phyloP scores from a whole-genome alignment of 176 grass and related monocot genomes.

The Musa schizocarpa region DNA sequence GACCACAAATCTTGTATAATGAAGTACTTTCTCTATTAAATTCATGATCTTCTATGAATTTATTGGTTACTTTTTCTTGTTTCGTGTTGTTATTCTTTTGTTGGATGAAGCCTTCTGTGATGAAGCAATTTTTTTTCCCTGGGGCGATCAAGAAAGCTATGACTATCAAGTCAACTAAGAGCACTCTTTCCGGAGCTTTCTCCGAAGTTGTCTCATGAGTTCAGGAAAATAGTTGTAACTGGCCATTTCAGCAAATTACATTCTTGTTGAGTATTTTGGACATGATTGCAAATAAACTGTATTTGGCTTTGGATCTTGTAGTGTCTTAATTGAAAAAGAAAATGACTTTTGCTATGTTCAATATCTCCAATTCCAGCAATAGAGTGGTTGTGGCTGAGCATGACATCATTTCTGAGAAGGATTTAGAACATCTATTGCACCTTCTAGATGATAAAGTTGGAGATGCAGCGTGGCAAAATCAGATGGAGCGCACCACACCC shows the following conservation, averaged over 20 bases:
- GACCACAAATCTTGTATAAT: neutral
- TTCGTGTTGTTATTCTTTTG: neutral
- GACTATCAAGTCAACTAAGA: neutral
- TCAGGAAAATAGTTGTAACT: neutral
- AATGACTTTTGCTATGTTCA: constrained; percentile 6
- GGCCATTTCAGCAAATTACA: neutral
- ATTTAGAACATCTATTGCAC: constrained; percentile 71
- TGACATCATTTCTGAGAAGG: constrained; percentile 58
- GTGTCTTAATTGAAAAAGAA: constrained; percentile 10
- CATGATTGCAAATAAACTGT: neutral
- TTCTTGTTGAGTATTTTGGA: neutral
- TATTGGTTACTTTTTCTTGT: neutral
- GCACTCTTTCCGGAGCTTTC: neutral
- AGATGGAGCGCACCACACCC: constrained; percentile 81
- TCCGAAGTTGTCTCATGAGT: neutral
- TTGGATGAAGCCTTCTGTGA: neutral
- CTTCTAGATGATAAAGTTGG: constrained; percentile 78
- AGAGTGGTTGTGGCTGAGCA: constrained; percentile 37
- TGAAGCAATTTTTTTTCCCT: neutral
- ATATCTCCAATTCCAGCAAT: constrained; percentile 18
- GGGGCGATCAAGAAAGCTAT: neutral
- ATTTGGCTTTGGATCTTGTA: neutral
- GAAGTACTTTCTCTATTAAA: neutral
- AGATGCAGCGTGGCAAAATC: constrained; percentile 64
- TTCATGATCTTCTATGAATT: neutral